Conservation (phyloP, 2,329 filamentous ascomycete genomes). For the Clathrospora elynae region DNA sequence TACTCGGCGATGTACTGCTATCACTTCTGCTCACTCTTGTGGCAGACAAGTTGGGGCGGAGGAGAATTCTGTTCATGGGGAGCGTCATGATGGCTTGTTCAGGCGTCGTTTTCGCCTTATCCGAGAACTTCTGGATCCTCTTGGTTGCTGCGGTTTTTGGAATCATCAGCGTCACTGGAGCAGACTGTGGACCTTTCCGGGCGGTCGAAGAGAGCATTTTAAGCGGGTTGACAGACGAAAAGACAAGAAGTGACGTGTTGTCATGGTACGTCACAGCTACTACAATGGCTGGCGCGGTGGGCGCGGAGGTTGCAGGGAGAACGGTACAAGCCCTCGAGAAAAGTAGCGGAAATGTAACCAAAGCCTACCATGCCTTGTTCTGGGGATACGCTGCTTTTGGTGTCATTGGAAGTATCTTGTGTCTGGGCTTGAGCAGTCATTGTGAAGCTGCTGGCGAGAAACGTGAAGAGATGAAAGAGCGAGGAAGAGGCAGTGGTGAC, state of each 20-base stretch:
- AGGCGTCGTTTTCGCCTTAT: constrained; percentile 44
- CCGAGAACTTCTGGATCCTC: constrained; percentile 47
- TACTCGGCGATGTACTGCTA: constrained; percentile 48
- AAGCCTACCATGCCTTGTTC: constrained; percentile 51
- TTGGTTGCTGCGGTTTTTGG: constrained; percentile 47
- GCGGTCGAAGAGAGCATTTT: constrained; percentile 46
- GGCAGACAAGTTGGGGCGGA: constrained; percentile 45
- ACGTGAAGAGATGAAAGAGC: constrained; percentile 31
- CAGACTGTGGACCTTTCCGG: constrained; percentile 44
- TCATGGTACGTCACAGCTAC: constrained; percentile 49
- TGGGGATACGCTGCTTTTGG: constrained; percentile 52
- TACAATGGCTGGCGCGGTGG: constrained; percentile 44
- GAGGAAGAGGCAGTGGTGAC: constrained; percentile 19
- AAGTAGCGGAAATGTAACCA: constrained; percentile 44
- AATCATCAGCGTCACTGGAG: constrained; percentile 46
- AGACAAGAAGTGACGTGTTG: constrained; percentile 46
- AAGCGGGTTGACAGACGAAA: constrained; percentile 44
- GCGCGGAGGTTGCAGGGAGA: constrained; percentile 47
- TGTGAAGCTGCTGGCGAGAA: constrained; percentile 49
- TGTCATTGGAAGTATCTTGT: constrained; percentile 47
- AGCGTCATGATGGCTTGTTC: constrained; percentile 46
- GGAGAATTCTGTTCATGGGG: constrained; percentile 44
- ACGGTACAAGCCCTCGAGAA: constrained; percentile 48
- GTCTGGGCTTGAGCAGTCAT: constrained; percentile 47
- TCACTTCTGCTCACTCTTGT: constrained; percentile 47